Percentiles rank a stretch among this genome's conserved stretches.
Conservation (phyloP, 164 flowering plant genomes). For the Umbellularia californica region DNA sequence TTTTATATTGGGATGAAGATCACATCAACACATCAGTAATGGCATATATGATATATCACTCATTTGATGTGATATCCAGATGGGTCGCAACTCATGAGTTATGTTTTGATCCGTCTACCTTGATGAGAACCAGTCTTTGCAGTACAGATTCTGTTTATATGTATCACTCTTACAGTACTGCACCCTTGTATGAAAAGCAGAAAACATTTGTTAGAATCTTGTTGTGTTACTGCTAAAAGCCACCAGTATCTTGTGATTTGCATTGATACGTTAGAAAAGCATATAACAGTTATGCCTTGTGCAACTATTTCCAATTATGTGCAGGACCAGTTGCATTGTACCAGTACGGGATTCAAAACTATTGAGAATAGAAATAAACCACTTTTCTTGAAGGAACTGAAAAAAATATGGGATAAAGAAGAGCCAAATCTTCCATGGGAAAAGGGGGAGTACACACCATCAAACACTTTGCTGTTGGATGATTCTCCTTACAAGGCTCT, state of each 20-base stretch:
- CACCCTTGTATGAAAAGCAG: too few species aligned
- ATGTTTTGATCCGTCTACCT: too few species aligned
- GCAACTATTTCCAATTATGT: background rate
- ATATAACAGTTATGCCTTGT: background rate
- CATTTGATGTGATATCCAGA: too few species aligned
- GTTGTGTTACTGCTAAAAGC: too few species aligned
- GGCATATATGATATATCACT: too few species aligned
- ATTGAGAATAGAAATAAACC: conserved; percentile 63
- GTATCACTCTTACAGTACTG: too few species aligned
- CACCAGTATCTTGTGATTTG: background rate
- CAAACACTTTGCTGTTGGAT: conserved; percentile 81
- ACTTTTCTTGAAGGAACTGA: conserved; percentile 67
- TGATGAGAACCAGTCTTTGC: too few species aligned
- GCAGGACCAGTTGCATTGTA: conserved; percentile 70
- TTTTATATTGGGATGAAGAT: too few species aligned
- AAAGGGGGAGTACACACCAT: conserved; percentile 54
- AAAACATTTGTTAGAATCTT: too few species aligned
- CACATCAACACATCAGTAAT: too few species aligned
- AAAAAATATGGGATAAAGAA: conserved; percentile 62
- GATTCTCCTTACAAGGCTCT: conserved; percentile 94
- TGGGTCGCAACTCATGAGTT: too few species aligned
- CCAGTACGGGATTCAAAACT: conserved; percentile 42
- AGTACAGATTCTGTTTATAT: too few species aligned
- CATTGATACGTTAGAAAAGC: background rate
- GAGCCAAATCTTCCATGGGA: conserved; percentile 69